Evolutionary conservation across 1,284 basidiomycete genomes (phyloP).

Genomic region (Heterobasidion annosum): DNA sequence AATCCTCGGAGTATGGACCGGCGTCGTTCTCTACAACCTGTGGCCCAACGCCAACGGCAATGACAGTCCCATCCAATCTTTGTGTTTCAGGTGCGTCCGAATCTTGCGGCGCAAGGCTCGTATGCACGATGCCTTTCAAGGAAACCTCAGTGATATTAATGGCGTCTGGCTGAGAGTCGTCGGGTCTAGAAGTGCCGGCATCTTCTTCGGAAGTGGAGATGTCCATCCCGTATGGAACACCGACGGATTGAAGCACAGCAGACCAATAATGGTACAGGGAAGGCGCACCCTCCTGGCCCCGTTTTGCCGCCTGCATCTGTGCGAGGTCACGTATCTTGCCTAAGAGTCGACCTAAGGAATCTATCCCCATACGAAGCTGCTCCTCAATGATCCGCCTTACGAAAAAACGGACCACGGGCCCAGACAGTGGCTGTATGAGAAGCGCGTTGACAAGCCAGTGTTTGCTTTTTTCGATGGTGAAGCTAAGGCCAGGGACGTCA

Average conservation of each 20-base stretch:
- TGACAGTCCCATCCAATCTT: slow-evolving; percentile 16
- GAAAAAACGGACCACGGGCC: slow-evolving; percentile 15
- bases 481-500: slow-evolving; percentile 26
- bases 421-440: slow-evolving; percentile 36
- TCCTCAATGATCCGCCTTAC: slow-evolving; percentile 22
- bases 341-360: slow-evolving; percentile 19
- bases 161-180: slow-evolving; percentile 4
- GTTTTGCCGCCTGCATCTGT: slow-evolving; percentile 13
- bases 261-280: slow-evolving; percentile 2
- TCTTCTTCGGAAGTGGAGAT: slow-evolving; percentile 6
- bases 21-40: slow-evolving; percentile 37
- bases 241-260: not conserved
- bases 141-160: slow-evolving; percentile 10
- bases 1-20: slow-evolving; percentile 24
- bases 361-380: slow-evolving; percentile 23
- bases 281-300: slow-evolving; percentile 2
- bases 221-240: not conserved
- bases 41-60: slow-evolving; percentile 33
- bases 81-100: slow-evolving; percentile 1
- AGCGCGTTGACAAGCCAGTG: slow-evolving; percentile 42
- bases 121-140: slow-evolving; percentile 28
- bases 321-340: slow-evolving; percentile 21
- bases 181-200: slow-evolving; percentile 1
- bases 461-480: slow-evolving; percentile 29
- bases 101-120: slow-evolving; percentile 17